Evolutionary conservation across 2,329 filamentous ascomycete genomes (phyloP), one percentile per base, ranked within the genome.

Genomic region (Zymoseptoria tritici): DNA sequence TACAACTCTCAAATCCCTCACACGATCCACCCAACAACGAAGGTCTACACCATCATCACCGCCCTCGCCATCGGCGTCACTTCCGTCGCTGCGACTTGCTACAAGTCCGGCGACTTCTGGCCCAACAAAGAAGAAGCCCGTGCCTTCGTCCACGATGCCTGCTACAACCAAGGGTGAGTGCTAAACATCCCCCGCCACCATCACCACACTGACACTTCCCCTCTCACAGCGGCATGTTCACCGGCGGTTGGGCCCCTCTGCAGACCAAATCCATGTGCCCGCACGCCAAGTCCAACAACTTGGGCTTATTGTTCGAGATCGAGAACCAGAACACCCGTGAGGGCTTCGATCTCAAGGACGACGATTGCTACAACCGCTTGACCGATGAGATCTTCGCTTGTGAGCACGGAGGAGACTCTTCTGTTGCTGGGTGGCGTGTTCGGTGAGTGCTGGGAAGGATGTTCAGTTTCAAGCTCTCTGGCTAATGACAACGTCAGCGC

Each of bases 181-280:
- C 31, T 4, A 11, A 11, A 31, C 2, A 11, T 11, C n/a, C 9
- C 31, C 3, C 9, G 31, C 9, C 31, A 36, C 9, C 3, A 36
- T 13, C 31, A 11, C 9, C 3, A 1, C 13, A 36, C 31, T 36
- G 31, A 42, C 11, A 13, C 36, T 36, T 13, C 36, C 36, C 4
- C 11, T 16, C 36, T 16, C 46, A 59, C 29, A 56, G 60, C 16
- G 62, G 60, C 54, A 62, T 62, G 58, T 62, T 64, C 58, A 64
- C 62, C 6, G 62, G 62, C 46, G 49, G 58, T 21, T 64, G 57
- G 36, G 58, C 52, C 13, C 57, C 62, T 9, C 54, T 54, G 4
- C 62, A 64, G 55, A 57, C 55, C 51, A 62, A 64, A 24, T 42
- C 55, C 49, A 64, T 64, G 60, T 64, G 60, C n/a, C 57, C 57